These are phyloP conservation scores for Spraguea lophii DNA, from an alignment of 371 early-diverging fungal species.

Conservation along the genomic window DNA sequence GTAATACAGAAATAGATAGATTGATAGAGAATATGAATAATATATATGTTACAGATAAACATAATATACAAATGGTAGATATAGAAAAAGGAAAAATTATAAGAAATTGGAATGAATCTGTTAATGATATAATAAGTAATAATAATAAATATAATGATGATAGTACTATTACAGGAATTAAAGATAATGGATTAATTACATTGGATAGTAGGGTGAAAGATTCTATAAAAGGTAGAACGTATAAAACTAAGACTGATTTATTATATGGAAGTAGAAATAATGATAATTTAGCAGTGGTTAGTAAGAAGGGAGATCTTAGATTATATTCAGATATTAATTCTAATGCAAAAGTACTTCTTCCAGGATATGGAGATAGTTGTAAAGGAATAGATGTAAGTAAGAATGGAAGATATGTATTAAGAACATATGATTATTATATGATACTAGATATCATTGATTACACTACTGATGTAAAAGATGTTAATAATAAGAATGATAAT, in stretches of 20 bases:
- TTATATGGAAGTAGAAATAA: constrained; percentile 54
- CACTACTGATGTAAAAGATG: too few relatives aligned
- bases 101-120: constrained; percentile 60
- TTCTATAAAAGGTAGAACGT: constrained; percentile 35
- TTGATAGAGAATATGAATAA: too few relatives aligned
- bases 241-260: constrained; percentile 49
- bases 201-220: constrained; percentile 59
- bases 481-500: too few relatives aligned
- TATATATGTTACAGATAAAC: constrained; percentile 46
- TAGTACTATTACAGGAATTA: constrained; percentile 58
- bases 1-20: too few relatives aligned
- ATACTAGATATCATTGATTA: too few relatives aligned
- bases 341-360: constrained; percentile 64
- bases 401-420: constrained; percentile 61
- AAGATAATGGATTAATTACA: constrained; percentile 57
- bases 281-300: constrained; percentile 63
- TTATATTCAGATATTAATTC: constrained; percentile 59
- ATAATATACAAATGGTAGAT: constrained; percentile 63
- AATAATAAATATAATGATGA: constrained; percentile 52
- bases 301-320: constrained; percentile 65
- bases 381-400: constrained; percentile 66
- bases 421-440: constrained; percentile 66
- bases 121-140: constrained; percentile 54
- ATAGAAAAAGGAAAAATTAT: constrained; percentile 66
- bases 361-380: constrained; percentile 66